These are phyloP conservation scores for Phytophthora cajani DNA, from an alignment of 352 stramenopile species.

Conservation along the genomic window DNA sequence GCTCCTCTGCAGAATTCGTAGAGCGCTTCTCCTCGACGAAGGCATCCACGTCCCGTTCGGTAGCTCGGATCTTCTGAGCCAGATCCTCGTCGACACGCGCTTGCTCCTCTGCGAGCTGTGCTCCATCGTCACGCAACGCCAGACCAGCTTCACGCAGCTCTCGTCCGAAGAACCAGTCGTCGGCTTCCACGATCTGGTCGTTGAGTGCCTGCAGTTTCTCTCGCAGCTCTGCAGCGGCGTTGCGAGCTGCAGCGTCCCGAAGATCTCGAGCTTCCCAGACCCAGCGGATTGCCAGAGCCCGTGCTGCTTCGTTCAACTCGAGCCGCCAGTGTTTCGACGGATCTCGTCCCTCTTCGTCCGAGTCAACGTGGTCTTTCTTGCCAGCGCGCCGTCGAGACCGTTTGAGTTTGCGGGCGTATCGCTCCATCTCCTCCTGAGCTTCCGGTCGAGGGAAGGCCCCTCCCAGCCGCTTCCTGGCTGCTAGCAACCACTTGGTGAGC, in stretches of 20 bases:
- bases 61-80: constrained; percentile 74
- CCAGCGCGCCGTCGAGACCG: constrained; percentile 82
- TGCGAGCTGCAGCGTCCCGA: constrained; percentile 52
- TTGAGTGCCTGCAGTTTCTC: constrained; percentile 57
- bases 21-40: constrained; percentile 80
- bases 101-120: constrained; percentile 65
- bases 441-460: constrained; percentile 90
- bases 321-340: constrained; percentile 75
- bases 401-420: constrained; percentile 83
- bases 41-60: constrained; percentile 82
- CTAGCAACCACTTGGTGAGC: constrained; percentile 95
- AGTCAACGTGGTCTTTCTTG: constrained; percentile 73
- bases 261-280: constrained; percentile 80
- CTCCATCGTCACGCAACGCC: constrained; percentile 63
- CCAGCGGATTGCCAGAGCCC: constrained; percentile 79
- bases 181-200: constrained; percentile 89
- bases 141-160: constrained; percentile 87
- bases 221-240: constrained; percentile 63
- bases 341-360: constrained; percentile 75
- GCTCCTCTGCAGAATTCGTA: constrained; percentile 59
- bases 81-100: constrained; percentile 80
- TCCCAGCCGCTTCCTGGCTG: constrained; percentile 90
- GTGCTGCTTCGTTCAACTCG: constrained; percentile 84
- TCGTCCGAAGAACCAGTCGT: constrained; percentile 94
- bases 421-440: constrained; percentile 90